These are phyloP conservation scores for Phlebopus sp. DNA, from an alignment of 1,284 basidiomycete genomes.

Conservation along the genomic window DNA sequence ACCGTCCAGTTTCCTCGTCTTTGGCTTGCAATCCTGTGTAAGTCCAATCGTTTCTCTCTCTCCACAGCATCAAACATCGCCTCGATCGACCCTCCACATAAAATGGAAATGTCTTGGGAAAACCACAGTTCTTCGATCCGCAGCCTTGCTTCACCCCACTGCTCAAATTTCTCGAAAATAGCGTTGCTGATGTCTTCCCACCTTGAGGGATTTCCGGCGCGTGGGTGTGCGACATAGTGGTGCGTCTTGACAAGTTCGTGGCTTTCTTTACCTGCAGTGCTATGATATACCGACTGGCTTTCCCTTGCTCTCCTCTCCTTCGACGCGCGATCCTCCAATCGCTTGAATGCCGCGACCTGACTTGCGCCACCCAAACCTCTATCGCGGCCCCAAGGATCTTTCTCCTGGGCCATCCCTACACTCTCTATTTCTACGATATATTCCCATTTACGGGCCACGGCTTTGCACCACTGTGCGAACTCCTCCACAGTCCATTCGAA, in stretches of 20 bases:
- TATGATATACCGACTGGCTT: conserved; percentile 34
- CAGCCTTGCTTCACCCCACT: conserved; percentile 48
- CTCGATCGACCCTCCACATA: conserved; percentile 74
- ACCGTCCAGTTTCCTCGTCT: conserved; percentile 28
- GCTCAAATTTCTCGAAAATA: conserved; percentile 53
- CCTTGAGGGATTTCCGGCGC: conserved; percentile 40
- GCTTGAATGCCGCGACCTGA: conserved; percentile 69
- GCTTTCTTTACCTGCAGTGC: conserved; percentile 28
- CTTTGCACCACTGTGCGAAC: conserved; percentile 70
- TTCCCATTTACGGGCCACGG: conserved; percentile 68
- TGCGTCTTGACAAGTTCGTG: conserved; percentile 55
- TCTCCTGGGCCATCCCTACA: conserved; percentile 55
- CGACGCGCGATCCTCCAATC: conserved; percentile 37
- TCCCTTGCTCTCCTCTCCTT: conserved; percentile 35
- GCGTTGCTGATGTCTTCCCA: conserved; percentile 48
- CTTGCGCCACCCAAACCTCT: conserved; percentile 63
- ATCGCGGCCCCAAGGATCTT: conserved; percentile 70
- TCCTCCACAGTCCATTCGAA: conserved; percentile 90
- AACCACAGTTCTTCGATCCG: conserved; percentile 71
- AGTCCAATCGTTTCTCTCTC: conserved; percentile 30
- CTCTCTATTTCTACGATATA: conserved; percentile 59
- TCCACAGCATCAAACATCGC: conserved; percentile 51
- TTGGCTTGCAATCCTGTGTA: conserved; percentile 21
- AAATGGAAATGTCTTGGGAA: conserved; percentile 48
- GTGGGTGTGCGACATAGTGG: conserved; percentile 49